Base-by-base conservation (phyloP, 768 basidiomycete species). In the Trametes punicea region DNA sequence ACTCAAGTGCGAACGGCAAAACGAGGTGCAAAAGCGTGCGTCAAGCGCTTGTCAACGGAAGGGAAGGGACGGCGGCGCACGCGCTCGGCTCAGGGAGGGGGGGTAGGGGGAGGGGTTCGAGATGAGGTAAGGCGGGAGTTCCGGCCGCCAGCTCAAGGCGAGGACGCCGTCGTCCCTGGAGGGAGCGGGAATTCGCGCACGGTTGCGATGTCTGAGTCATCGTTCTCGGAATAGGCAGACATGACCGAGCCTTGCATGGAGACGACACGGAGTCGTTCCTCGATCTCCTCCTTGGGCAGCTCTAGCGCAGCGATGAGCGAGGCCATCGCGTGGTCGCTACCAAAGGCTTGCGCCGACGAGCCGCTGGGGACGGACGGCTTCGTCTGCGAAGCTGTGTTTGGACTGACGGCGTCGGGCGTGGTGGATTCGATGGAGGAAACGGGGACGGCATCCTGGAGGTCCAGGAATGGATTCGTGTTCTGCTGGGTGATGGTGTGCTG, bases 271-370 rank as follows among this genome's bases (percentile, higher is more conserved):
- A 84, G 67, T 29, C 81, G 72, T 50, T 74, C 74, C 60, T 81
- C 73, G 2, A 75, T 73, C 51, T 79, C 76, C 31, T 76, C 74
- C 41, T 75, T 73, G 1, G 77, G 66, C 2, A 77, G 70, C 31
- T 84, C 78, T 39, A 89, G 76, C n/a, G 83, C 86, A 20, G 82
- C 85, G 55, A 88, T 78, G 48, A 88, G 74, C n/a, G 83, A 84
- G 65, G 75, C 76, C 61, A 88, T 69, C 15, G 85, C 84, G 41
- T 75, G 78, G 49, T 81, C 76, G 45, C 75, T 80, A 58, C 73
- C 60, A 42, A 64, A 63, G 25, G 61, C 49, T 8, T 47, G 18
- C 15, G 42, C 62, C 33, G 61, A 77, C 11, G 73, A 67, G n/a
- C 67, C 67, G 15, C 79, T 77, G 0, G 75, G 66, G 21, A 68